Base-by-base conservation (phyloP, 768 basidiomycete genomes). In the Butyriboletus loyo region DNA sequence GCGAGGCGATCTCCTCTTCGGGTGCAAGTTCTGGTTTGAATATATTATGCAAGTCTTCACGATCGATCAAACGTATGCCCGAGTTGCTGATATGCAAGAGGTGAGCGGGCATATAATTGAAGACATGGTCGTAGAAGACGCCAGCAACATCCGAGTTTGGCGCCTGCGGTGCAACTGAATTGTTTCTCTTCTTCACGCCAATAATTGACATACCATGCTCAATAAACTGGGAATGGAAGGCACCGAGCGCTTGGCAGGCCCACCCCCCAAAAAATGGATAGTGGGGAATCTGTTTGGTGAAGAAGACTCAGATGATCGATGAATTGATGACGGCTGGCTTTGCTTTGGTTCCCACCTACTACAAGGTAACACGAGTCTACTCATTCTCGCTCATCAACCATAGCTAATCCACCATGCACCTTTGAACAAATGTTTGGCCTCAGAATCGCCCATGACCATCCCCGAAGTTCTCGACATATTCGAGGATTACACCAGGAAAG, bases 401-500 rank as follows among this genome's bases (percentile, higher is more conserved):
- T 28, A 35, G 22, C 32, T 52, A 14, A 54, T 27, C 8, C 2
- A 37, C 27, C 3, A 36, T 13, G 11, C 7, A 27, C 21, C 25
- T 34, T 34, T 14, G 32, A 27, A 27, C 6, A 27, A 27, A 27
- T 27, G 14, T 14, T 34, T 34, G 32, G 15, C 4, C n/a, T 9
- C 24, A 21, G 31, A 42, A 21, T 28, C 7, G n/a, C n/a, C 19
- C 5, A 63, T 62, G 59, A 8, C 51, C 25, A 21, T 63, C 17
- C 49, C 51, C 10, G 62, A 64, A 39, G 62, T 63, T 10, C 43
- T 57, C 19, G 46, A 41, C 14, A 13, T 40, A 19, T 63, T 63
- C 25, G 45, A 55, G 22, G 35, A 52, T 14, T 50, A 63, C 31
- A 49, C 45, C 13, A 40, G 21, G 7, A 28, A 39, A 35, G 49